These are phyloP conservation scores for Penicillium polonicum DNA, from an alignment of 2,329 filamentous ascomycete genomes.

Conservation along the genomic window DNA sequence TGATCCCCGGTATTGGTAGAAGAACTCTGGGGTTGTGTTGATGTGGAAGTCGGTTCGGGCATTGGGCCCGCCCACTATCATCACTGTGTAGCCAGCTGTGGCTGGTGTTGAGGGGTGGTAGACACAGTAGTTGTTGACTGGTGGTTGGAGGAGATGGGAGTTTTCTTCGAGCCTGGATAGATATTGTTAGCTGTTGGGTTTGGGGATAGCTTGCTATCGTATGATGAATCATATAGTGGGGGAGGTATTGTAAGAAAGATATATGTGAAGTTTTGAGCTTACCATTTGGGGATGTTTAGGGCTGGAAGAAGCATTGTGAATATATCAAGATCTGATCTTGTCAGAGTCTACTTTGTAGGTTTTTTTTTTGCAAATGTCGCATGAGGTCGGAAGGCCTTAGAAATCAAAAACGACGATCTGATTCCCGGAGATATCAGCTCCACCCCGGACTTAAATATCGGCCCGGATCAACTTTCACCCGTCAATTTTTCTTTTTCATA, in stretches of 20 bases:
- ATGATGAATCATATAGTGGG: slow-evolving; percentile 21
- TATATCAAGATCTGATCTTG: background rate
- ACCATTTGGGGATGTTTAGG: slow-evolving; percentile 50
- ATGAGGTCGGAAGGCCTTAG: background rate
- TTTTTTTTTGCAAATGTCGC: background rate
- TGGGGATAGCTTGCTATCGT: slow-evolving; percentile 1
- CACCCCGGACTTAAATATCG: slow-evolving; percentile 25
- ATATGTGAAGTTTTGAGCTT: background rate
- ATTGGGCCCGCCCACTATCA: slow-evolving; percentile 93
- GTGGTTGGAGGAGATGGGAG: slow-evolving; percentile 85
- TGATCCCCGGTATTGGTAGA: slow-evolving; percentile 91
- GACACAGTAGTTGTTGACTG: slow-evolving; percentile 96
- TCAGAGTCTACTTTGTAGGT: background rate
- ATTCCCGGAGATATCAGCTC: slow-evolving; percentile 29
- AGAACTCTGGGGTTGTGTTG: slow-evolving; percentile 94
- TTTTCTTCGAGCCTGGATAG: slow-evolving; percentile 78
- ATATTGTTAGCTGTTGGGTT: background rate
- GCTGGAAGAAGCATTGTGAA: slow-evolving; percentile 38
- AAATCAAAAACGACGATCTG: slow-evolving; percentile 9
- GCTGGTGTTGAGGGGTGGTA: slow-evolving; percentile 67
- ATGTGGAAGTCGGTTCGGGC: slow-evolving; percentile 97
- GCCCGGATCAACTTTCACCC: slow-evolving; percentile 29
- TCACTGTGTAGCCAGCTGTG: slow-evolving; percentile 88
- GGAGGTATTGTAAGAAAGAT: slow-evolving; percentile 9
- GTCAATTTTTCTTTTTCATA: slow-evolving; percentile 35